Percentiles rank a stretch among this genome's conserved stretches.
phyloP scores from a whole-genome alignment of 1,284 basidiomycete genomes.

The Flammula alnicola region DNA sequence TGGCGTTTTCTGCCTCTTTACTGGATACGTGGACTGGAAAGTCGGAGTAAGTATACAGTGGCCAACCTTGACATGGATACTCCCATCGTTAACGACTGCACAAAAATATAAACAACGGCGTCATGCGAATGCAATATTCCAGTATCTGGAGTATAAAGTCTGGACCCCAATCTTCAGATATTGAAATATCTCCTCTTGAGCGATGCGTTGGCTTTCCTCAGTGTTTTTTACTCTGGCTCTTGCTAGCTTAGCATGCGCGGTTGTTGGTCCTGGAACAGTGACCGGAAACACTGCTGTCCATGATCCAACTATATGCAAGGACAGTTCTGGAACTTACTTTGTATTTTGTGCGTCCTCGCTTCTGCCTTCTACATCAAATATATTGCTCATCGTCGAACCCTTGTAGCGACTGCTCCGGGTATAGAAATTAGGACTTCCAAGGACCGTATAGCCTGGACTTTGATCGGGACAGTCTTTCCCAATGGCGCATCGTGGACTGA shows the following conservation, averaged over 20 bases:
- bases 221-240: conserved; percentile 20
- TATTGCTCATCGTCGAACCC: not conserved
- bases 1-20: too few relatives aligned
- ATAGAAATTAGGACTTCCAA: conserved; percentile 57
- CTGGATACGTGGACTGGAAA: too few relatives aligned
- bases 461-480: conserved; percentile 53
- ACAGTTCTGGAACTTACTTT: conserved; percentile 53
- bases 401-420: conserved; percentile 48
- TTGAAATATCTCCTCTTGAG: too few relatives aligned
- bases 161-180: too few relatives aligned
- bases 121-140: too few relatives aligned
- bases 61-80: too few relatives aligned
- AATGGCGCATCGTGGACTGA: conserved; percentile 55
- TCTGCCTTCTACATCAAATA: not conserved
- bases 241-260: conserved; percentile 23
- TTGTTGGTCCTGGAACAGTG: conserved; percentile 44
- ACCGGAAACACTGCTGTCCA: conserved; percentile 50
- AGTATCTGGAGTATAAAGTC: too few relatives aligned
- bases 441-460: conserved; percentile 54
- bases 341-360: conserved; percentile 46
- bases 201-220: conserved; percentile 14
- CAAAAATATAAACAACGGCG: too few relatives aligned
- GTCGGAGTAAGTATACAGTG: too few relatives aligned
- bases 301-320: conserved; percentile 58
- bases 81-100: too few relatives aligned